These are phyloP conservation scores for Peterozyma xylosa DNA, from an alignment of 805 yeast genomes.

Conservation along the genomic window DNA sequence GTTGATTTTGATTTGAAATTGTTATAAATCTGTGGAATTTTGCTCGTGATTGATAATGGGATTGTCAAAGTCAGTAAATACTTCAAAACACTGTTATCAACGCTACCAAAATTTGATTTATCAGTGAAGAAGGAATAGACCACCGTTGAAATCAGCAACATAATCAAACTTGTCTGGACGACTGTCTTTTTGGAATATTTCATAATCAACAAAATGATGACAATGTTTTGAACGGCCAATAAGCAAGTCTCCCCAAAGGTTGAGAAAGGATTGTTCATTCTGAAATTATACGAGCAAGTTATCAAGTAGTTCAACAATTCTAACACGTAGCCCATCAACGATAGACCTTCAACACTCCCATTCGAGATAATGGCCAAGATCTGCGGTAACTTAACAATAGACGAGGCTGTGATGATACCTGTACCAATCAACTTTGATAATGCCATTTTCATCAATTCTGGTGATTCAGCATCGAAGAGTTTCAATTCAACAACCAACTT, in stretches of 20 bases:
- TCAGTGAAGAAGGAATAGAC: conserved; percentile 15
- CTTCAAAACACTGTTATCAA: conserved; percentile 14
- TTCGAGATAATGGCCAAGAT: conserved; percentile 23
- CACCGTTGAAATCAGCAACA: conserved; percentile 12
- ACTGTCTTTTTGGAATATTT: conserved; percentile 4
- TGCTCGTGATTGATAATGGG: conserved; percentile 26
- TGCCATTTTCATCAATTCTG: conserved; percentile 19
- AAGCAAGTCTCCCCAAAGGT: conserved; percentile 31
- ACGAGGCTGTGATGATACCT: conserved; percentile 27
- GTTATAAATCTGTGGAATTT: conserved; percentile 32
- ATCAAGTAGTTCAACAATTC: conserved; percentile 26
- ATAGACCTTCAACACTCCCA: conserved; percentile 26
- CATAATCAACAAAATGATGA: conserved; percentile 22
- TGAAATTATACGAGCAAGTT: conserved; percentile 26
- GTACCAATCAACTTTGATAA: conserved; percentile 25
- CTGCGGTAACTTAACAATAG: conserved; percentile 33
- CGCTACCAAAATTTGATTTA: conserved; percentile 13
- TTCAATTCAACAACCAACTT: conserved; percentile 17
- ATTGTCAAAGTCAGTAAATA: conserved; percentile 24
- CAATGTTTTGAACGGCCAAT: conserved; percentile 25
- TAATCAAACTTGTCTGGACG: background rate
- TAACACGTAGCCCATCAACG: conserved; percentile 21
- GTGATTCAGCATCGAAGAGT: conserved; percentile 14
- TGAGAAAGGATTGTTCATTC: conserved; percentile 25
- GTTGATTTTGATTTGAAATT: conserved; percentile 30